Evolutionary conservation across 192 early-diverging fungal genomes (phyloP), one percentile per base, ranked within the genome.

Genomic region (Entomortierella parvispora): DNA sequence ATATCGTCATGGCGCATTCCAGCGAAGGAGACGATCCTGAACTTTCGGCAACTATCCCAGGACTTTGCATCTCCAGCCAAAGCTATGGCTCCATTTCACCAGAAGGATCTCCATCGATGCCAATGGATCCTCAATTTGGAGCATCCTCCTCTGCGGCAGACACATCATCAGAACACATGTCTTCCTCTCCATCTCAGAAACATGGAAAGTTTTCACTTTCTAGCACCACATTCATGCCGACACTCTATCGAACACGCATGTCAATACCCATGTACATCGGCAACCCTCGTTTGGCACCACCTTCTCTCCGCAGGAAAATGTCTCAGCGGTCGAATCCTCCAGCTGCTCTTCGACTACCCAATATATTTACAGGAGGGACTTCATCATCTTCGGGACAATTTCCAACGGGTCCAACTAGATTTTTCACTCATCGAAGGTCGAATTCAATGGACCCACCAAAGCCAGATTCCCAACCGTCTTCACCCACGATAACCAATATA

Each of bases 271-370:
- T 58, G 37, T 40, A 40, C 11, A 45, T 77, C 25, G 61, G 74
- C 25, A 77, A 46, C 43, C 68, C 33, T 23, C 59, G 68, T 6
- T 68, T 77, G 74, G 68, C 65, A 3, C 74, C 74, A 3, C 74
- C 74, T 0, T 68, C 74, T 9, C 68, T 77, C 65, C 55, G 68
- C 7, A 77, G 40, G 33, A 77, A 54, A 29, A 63, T 77, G 37
- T 68, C 74, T 15, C 58, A 68, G 42, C 47, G 74, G 14, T 29
- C 18, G 23, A 68, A 31, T 9, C 60, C 74, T 4, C 74, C 74
- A 20, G 31, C 61, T 11, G 65, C 65, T 31, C 53, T 77, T 18
- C 48, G 74, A 37, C 61, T 77, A 32, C 66, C 74, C 18, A 44
- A 44, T 15, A 3, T 58, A 14, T 53, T 58, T 20, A 17, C 54